These are phyloP conservation scores for Tolypocladium album DNA, from an alignment of 2,329 filamentous ascomycete species.

Conservation along the genomic window DNA sequence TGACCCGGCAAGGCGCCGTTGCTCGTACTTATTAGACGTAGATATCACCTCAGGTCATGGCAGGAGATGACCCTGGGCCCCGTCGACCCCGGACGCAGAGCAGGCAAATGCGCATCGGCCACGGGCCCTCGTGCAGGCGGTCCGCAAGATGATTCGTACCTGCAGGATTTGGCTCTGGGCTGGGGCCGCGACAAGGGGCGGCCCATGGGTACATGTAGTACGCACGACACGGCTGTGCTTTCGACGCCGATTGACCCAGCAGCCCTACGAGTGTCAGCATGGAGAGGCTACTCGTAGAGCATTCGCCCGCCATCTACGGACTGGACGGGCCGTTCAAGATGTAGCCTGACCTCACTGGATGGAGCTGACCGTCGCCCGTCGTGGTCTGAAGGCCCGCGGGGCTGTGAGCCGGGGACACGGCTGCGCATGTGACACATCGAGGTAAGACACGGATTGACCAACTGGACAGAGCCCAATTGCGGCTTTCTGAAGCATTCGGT, in stretches of 20 bases:
- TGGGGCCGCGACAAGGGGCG: neutral
- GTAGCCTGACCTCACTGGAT: neutral
- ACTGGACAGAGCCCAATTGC: neutral
- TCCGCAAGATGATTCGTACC: slow-evolving; percentile 2
- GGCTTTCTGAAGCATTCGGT: too few relatives aligned
- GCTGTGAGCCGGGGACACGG: neutral
- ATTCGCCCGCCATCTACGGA: too few relatives aligned
- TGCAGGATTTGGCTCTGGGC: neutral
- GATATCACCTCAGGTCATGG: too few relatives aligned
- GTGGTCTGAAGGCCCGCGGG: neutral
- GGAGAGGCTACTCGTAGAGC: too few relatives aligned
- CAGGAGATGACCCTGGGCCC: neutral
- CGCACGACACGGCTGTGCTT: neutral
- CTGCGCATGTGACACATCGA: neutral
- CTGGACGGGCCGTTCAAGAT: neutral
- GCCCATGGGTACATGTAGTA: neutral
- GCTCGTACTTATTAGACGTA: too few relatives aligned
- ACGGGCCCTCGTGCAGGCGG: neutral
- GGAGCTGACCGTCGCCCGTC: too few relatives aligned
- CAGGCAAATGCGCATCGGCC: neutral
- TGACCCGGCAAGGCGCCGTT: too few relatives aligned
- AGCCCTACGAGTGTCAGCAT: too few relatives aligned
- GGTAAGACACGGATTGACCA: neutral
- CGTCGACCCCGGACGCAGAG: neutral
- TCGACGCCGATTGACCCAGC: too few relatives aligned